Base-by-base conservation (phyloP, 1,139 yeast genomes). In the Nakaseomyces sp. region DNA sequence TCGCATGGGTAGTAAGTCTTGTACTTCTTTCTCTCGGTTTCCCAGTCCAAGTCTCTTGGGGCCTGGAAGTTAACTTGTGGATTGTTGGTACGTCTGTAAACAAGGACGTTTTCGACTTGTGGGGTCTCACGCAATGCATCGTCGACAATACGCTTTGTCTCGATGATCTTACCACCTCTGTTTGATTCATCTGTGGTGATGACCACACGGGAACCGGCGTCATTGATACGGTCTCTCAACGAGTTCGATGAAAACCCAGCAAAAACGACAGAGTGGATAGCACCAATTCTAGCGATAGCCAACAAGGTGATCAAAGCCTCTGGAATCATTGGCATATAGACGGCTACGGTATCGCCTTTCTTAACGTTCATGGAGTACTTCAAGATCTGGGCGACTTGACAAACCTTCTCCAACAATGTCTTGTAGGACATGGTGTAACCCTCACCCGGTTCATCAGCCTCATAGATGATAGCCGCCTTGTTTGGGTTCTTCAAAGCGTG, bases 311-410 rank as follows among this genome's bases (percentile, higher is more conserved):
- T 73, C 49, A 84, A 57, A 2, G 91, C 89, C 65, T 83, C 88
- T 24, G 93, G 91, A 50, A 82, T 80, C 94, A 84, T 84, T 52
- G 93, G 94, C 63, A 84, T 71, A 63, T 84, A 84, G 41, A 84
- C 89, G 2, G 93, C 93, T 37, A 84, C 91, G 5, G 89, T 79
- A 59, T 84, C 93, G 50, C 91, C 91, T 65, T 83, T 83, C 57
- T 73, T 73, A 49, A 83, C 89, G 47, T 89, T 89, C 58, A 79
- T 66, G 15, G 63, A 57, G 52, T 70, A 70, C 51, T 70, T 72
- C 65, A 79, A 73, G 47, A 81, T 78, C 55, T 80, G 87, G 7
- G 88, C 84, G 57, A 82, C 74, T 58, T 77, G 77, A 44, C 77
- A 77, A 43, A 83, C 87, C 44, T 83, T 72, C 58, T 77, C 76